phyloP scores from a whole-genome alignment of 169 alveolate species.

The Amoebophrya sp. region DNA sequence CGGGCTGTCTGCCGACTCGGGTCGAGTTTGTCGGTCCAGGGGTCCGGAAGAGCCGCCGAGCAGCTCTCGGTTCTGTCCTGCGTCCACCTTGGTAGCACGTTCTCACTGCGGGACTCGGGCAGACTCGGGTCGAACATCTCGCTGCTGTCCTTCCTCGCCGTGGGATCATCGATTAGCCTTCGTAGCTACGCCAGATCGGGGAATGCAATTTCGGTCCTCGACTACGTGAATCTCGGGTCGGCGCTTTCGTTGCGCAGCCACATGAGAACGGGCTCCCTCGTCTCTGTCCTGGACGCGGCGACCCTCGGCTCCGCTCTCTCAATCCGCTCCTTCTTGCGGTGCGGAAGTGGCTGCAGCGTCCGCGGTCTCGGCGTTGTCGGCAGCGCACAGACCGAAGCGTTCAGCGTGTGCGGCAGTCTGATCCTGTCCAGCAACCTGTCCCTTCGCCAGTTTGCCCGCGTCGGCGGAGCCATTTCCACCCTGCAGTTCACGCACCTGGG shows the following conservation, averaged over 20 bases:
- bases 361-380: not conserved
- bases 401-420: not conserved
- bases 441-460: not conserved
- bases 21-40: not conserved
- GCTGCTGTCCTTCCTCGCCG: not conserved
- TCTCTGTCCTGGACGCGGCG: slow-evolving; percentile 2
- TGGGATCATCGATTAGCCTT: not conserved
- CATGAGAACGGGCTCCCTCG: not conserved
- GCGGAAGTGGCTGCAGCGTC: not conserved
- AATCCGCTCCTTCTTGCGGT: not conserved
- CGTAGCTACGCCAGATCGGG: no score
- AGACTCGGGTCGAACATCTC: not conserved
- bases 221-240: not conserved
- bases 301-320: slow-evolving; percentile 25
- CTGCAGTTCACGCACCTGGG: no score
- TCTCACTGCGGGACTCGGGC: not conserved
- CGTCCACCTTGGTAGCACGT: slow-evolving; percentile 9
- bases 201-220: not conserved
- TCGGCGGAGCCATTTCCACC: no score
- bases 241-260: slow-evolving; percentile 2
- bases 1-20: not conserved
- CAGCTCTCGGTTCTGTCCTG: not conserved
- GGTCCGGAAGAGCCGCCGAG: not conserved
- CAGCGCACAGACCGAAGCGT: not conserved
- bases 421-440: slow-evolving; percentile 3